These are phyloP conservation scores for Wickerhamomyces pijperi DNA, from an alignment of 805 yeast genomes.

Conservation along the genomic window DNA sequence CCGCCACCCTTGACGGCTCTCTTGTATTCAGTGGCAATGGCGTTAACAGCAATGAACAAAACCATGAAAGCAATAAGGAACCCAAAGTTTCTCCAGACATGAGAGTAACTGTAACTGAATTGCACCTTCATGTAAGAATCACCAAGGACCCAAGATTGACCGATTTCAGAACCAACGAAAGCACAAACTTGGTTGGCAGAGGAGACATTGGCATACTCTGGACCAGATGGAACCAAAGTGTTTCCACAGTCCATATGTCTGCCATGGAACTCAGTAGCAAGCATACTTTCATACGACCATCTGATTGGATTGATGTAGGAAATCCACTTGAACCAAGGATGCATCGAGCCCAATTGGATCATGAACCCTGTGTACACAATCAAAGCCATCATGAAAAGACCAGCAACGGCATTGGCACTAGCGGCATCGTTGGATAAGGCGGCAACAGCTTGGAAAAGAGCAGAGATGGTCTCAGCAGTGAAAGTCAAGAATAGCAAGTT, in stretches of 20 bases:
- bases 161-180: not conserved
- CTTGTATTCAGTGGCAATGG: conserved; percentile 41
- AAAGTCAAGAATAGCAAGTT: conserved; percentile 33
- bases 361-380: conserved; percentile 56
- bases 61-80: conserved; percentile 42
- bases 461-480: conserved; percentile 34
- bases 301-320: conserved; percentile 45
- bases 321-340: conserved; percentile 66
- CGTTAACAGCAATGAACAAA: conserved; percentile 41
- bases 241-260: conserved; percentile 41
- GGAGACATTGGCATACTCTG: conserved; percentile 30
- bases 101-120: conserved; percentile 40
- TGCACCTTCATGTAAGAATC: conserved; percentile 38
- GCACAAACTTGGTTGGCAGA: conserved; percentile 18
- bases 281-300: conserved; percentile 50
- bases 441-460: conserved; percentile 44
- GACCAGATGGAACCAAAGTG: conserved; percentile 51
- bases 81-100: conserved; percentile 79
- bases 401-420: conserved; percentile 46
- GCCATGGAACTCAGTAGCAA: conserved; percentile 55
- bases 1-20: conserved; percentile 26
- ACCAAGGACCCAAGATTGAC: conserved; percentile 37
- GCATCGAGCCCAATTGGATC: conserved; percentile 49
- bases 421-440: conserved; percentile 32
- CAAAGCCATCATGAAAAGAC: conserved; percentile 38